Conservation (phyloP, 768 basidiomycete genomes). For the Boletus tomentosulus region DNA sequence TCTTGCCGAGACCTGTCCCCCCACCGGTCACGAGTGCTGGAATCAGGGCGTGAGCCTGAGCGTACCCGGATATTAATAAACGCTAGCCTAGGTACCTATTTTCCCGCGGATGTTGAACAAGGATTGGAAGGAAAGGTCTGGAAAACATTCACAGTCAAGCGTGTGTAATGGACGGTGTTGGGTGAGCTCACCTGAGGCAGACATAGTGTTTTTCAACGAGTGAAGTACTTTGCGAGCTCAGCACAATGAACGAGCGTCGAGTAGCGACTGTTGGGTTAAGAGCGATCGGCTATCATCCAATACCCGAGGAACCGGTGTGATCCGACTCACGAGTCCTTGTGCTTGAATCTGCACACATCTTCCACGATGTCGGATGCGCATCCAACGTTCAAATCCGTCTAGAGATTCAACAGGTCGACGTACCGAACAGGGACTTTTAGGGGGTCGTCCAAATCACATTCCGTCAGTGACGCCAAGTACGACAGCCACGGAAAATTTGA, state of each 20-base stretch:
- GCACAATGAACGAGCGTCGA: background rate
- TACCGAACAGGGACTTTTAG: too few relatives aligned
- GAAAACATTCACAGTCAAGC: background rate
- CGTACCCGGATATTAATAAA: background rate
- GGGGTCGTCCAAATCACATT: too few relatives aligned
- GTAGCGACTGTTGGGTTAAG: background rate
- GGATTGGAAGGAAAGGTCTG: conserved; percentile 50
- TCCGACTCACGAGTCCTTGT: too few relatives aligned
- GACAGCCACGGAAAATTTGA: too few relatives aligned
- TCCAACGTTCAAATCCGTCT: too few relatives aligned
- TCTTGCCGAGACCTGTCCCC: conserved; percentile 76
- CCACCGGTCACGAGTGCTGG: conserved; percentile 80
- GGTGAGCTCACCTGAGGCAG: conserved; percentile 6
- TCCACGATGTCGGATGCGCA: too few relatives aligned
- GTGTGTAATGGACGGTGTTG: background rate
- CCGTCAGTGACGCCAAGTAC: too few relatives aligned
- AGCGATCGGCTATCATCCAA: background rate
- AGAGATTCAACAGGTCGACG: too few relatives aligned
- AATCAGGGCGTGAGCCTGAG: background rate
- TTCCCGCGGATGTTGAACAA: conserved; percentile 68
- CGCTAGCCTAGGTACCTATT: conserved; percentile 41
- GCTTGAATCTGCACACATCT: too few relatives aligned
- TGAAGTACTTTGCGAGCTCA: background rate
- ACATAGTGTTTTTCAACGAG: conserved; percentile 7
- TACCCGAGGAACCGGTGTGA: too few relatives aligned